A percentile compares a stretch with the other conserved stretches of the same genome.
phyloP scores from a whole-genome alignment of 768 basidiomycete genomes.

The Naganishia friedmannii region DNA sequence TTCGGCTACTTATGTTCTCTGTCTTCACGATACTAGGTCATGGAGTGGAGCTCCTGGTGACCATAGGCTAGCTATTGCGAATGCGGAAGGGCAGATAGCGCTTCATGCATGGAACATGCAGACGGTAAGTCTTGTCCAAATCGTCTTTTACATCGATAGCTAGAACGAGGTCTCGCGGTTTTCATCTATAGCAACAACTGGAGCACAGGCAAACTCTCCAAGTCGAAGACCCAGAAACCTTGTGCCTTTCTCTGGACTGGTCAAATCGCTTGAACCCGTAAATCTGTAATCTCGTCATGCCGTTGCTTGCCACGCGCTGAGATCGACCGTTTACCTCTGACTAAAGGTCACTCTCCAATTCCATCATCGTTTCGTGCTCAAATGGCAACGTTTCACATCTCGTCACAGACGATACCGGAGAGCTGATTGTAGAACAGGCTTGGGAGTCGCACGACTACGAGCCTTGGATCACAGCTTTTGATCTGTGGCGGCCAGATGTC shows the following conservation, averaged over 20 bases:
- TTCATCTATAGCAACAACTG: conserved; percentile 36
- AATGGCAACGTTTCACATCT: conserved; percentile 70
- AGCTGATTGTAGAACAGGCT: conserved; percentile 57
- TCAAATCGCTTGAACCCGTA: conserved; percentile 60
- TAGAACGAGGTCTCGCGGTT: no score
- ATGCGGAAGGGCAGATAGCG: conserved; percentile 76
- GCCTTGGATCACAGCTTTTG: conserved; percentile 89
- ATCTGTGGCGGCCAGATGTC: conserved; percentile 75
- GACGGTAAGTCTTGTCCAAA: conserved; percentile 55
- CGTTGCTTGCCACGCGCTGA: not conserved
- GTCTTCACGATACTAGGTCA: conserved; percentile 11
- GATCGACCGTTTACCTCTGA: no score
- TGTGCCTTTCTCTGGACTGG: conserved; percentile 94
- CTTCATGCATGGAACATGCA: conserved; percentile 61
- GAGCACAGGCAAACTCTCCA: conserved; percentile 42
- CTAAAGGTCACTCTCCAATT: conserved; percentile 33
- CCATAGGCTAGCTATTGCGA: conserved; percentile 66
- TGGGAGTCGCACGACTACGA: conserved; percentile 93
- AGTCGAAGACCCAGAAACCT: conserved; percentile 57
- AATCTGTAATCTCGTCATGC: conserved; percentile 13
- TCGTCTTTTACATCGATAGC: not conserved
- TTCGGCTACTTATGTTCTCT: conserved; percentile 24
- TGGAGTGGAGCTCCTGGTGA: conserved; percentile 29
- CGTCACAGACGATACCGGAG: conserved; percentile 53
- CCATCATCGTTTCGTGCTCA: conserved; percentile 75